Percentiles rank a stretch among this genome's conserved stretches.
Evolutionary conservation across 495 filamentous ascomycete species (phyloP).

Genomic region (Cercophora samala): DNA sequence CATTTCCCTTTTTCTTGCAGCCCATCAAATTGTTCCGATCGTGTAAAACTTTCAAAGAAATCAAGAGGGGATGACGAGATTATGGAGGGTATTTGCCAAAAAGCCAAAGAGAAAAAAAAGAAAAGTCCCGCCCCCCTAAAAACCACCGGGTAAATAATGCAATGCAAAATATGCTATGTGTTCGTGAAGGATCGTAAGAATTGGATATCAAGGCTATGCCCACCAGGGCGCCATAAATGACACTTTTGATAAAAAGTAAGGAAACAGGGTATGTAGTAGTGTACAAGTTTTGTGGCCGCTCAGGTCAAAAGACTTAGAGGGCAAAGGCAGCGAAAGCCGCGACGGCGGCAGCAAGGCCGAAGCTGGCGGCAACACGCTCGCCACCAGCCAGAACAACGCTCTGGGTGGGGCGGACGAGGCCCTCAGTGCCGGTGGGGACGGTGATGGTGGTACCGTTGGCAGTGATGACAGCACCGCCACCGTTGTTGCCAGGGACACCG

Average conservation of each 20-base stretch:
- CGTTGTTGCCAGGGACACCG: conserved; percentile 47
- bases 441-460: conserved; percentile 26
- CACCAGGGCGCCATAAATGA: neutral
- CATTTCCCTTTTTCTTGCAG: neutral
- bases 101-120: neutral
- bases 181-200: conserved; percentile 20
- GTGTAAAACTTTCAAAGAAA: neutral
- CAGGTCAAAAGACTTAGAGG: conserved; percentile 30
- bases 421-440: conserved; percentile 31
- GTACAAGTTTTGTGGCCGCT: neutral
- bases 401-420: conserved; percentile 29
- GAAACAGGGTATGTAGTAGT: conserved; percentile 1
- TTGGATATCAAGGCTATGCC: neutral
- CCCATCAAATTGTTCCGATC: neutral
- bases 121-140: conserved; percentile 1
- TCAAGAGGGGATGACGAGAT: neutral
- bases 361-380: conserved; percentile 35
- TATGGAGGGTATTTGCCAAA: neutral
- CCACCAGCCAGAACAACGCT: conserved; percentile 37
- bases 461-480: conserved; percentile 34
- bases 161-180: conserved; percentile 15
- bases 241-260: conserved; percentile 9
- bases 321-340: conserved; percentile 34
- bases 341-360: conserved; percentile 37
- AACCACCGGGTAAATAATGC: conserved; percentile 7